Percentiles rank a stretch among this genome's conserved stretches.
These are phyloP conservation scores for Cercospora brassicicola DNA, from an alignment of 2,329 filamentous ascomycete species.

Conservation along the genomic window DNA sequence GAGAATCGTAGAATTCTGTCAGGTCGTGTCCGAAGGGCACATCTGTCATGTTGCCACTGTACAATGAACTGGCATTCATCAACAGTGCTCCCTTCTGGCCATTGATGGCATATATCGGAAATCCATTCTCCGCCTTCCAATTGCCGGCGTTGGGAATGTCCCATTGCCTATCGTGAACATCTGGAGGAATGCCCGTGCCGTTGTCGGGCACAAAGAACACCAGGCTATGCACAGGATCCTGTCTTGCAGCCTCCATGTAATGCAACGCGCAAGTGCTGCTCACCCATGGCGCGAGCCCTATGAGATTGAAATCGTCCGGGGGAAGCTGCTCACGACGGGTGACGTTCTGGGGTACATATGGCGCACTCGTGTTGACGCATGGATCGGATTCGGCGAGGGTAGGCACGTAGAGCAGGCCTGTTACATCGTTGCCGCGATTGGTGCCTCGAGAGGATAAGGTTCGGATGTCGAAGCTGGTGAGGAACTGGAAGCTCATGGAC, in stretches of 20 bases:
- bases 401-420: constrained; percentile 84
- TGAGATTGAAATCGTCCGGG: constrained; percentile 65
- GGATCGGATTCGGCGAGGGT: constrained; percentile 58
- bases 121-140: constrained; percentile 73
- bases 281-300: constrained; percentile 87
- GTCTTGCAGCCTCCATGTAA: constrained; percentile 64
- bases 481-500: constrained; percentile 41
- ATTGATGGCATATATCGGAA: constrained; percentile 80
- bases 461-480: constrained; percentile 59
- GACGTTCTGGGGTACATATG: constrained; percentile 72
- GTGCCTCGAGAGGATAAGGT: constrained; percentile 72
- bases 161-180: constrained; percentile 66
- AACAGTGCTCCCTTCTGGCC: constrained; percentile 65
- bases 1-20: constrained; percentile 40
- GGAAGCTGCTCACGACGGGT: constrained; percentile 70
- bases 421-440: constrained; percentile 61
- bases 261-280: constrained; percentile 68
- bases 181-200: constrained; percentile 62
- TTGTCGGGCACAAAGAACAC: constrained; percentile 56
- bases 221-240: constrained; percentile 58
- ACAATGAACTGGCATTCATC: constrained; percentile 70
- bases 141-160: constrained; percentile 64
- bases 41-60: constrained; percentile 70
- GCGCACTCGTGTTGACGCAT: constrained; percentile 63
- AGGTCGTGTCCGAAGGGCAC: constrained; percentile 46